phyloP scores from a whole-genome alignment of 495 filamentous ascomycete genomes.

The Aspergillus sclerotiicarbonarius region DNA sequence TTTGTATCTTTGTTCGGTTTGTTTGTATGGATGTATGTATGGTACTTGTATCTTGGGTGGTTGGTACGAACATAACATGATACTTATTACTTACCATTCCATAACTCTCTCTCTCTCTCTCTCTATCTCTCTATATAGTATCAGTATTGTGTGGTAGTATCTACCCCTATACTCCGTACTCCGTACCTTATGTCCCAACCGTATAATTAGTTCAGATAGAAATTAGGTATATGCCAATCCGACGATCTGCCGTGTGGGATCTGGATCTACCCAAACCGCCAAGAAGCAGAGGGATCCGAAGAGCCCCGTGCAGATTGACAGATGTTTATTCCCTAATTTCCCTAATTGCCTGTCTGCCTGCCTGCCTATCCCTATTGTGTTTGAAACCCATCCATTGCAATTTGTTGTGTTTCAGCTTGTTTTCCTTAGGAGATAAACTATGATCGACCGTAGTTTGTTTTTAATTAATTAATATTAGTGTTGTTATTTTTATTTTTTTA shows the following conservation, averaged over 20 bases:
- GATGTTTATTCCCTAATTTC: conserved; percentile 1
- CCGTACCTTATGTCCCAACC: too few species aligned
- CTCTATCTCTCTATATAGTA: not conserved
- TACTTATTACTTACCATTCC: too few species aligned
- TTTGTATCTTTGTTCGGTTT: too few species aligned
- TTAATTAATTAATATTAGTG: too few species aligned
- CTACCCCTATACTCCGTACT: not conserved
- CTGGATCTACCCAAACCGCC: not conserved
- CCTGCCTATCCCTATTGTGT: too few species aligned
- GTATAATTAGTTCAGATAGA: too few species aligned
- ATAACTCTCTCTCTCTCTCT: not conserved
- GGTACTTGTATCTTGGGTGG: too few species aligned
- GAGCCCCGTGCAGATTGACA: conserved; percentile 3
- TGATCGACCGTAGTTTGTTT: not conserved
- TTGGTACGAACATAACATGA: too few species aligned
- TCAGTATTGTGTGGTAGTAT: too few species aligned
- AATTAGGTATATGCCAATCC: conserved; percentile 26
- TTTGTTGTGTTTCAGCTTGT: not conserved
- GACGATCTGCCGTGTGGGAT: conserved; percentile 49
- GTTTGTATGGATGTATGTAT: too few species aligned
- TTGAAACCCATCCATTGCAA: too few species aligned
- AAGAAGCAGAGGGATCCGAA: not conserved
- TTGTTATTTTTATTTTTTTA: not conserved
- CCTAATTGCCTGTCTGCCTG: too few species aligned
- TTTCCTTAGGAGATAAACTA: not conserved